These are phyloP conservation scores for Mesembryanthemum crystallinum DNA, from an alignment of 148 eudicot species.

Conservation along the genomic window DNA sequence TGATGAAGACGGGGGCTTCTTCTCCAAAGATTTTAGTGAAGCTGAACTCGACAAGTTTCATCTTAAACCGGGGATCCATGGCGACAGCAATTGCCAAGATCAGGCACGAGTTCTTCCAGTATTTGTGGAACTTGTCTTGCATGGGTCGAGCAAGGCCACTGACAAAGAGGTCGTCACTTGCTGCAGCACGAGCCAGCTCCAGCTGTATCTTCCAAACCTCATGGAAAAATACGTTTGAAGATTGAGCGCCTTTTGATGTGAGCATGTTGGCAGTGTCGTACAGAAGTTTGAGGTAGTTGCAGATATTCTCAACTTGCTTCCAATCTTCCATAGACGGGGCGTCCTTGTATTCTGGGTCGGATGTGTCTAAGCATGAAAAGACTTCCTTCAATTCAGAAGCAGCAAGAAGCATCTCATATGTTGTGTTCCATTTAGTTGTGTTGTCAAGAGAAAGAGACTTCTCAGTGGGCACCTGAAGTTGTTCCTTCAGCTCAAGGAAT, in stretches of 20 bases:
- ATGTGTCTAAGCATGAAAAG: constrained; percentile 70
- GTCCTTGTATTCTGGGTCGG: constrained; percentile 65
- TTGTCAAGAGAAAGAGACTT: constrained; percentile 61
- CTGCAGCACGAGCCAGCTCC: constrained; percentile 64
- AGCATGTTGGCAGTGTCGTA: constrained; percentile 63
- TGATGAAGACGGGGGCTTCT: constrained; percentile 54
- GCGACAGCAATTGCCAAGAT: constrained; percentile 76
- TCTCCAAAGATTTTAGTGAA: constrained; percentile 73
- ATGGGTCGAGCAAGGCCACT: constrained; percentile 49
- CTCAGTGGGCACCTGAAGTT: constrained; percentile 70
- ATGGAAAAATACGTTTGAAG: constrained; percentile 72
- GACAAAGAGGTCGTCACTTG: constrained; percentile 62
- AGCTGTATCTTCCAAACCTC: constrained; percentile 91
- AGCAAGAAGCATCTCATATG: constrained; percentile 81
- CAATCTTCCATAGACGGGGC: constrained; percentile 68
- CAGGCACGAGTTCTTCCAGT: constrained; percentile 68
- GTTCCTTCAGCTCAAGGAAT: constrained; percentile 68
- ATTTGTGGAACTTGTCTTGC: constrained; percentile 71
- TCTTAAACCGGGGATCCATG: constrained; percentile 90
- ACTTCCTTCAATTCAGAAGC: constrained; percentile 79
- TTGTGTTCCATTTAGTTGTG: constrained; percentile 66
- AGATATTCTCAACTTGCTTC: constrained; percentile 61
- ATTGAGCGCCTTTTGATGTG: constrained; percentile 36
- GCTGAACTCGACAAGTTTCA: constrained; percentile 94
- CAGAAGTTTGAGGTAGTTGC: constrained; percentile 58